Conservation (phyloP, 768 basidiomycete species). For the Podaxis sp. region DNA sequence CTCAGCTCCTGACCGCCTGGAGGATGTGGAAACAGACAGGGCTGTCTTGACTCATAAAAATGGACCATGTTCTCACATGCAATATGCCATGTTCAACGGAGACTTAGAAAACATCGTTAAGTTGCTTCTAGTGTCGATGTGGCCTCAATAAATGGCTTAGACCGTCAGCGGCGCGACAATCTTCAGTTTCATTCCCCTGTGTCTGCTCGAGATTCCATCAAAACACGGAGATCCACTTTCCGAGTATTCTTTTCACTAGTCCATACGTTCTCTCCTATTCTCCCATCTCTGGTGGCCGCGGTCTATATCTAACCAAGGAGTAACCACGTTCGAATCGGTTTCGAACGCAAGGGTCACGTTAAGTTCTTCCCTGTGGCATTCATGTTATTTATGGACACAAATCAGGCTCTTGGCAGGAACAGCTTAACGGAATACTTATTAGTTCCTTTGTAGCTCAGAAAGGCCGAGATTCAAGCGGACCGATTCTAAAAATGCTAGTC, state of each 20-base stretch:
- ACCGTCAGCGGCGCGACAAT: not conserved
- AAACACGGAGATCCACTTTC: too few species aligned
- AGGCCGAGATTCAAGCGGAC: not conserved
- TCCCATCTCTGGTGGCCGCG: not conserved
- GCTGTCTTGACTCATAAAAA: too few species aligned
- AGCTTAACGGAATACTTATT: not conserved
- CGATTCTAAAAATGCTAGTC: not conserved
- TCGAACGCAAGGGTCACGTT: not conserved
- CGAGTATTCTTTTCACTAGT: too few species aligned
- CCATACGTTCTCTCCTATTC: not conserved
- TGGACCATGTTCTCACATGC: not conserved
- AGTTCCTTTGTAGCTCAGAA: not conserved
- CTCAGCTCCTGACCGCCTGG: not conserved
- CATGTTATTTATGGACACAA: not conserved
- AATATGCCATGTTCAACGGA: not conserved
- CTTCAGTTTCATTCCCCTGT: too few species aligned
- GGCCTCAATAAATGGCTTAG: not conserved
- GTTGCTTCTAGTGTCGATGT: not conserved
- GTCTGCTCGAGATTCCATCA: too few species aligned
- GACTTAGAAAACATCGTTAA: not conserved
- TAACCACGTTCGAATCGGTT: not conserved
- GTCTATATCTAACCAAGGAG: not conserved
- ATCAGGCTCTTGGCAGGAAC: not conserved
- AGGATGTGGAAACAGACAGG: too few species aligned
- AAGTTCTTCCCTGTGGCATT: not conserved